Percentiles rank a stretch among this genome's conserved stretches.
Evolutionary conservation across 768 basidiomycete genomes (phyloP).

Genomic region (Mycena amicta): DNA sequence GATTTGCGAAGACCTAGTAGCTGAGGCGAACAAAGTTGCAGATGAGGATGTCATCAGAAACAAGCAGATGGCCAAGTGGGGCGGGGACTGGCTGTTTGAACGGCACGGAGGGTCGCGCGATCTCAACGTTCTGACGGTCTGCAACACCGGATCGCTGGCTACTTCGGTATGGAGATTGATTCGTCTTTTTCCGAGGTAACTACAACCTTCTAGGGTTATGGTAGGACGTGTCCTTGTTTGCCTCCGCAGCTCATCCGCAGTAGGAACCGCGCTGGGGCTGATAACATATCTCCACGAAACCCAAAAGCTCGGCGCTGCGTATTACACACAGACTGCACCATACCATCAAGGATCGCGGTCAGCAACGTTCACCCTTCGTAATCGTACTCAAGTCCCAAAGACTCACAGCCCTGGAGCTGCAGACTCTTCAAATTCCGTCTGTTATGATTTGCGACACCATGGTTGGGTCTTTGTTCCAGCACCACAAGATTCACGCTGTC

Average conservation of each 20-base stretch:
- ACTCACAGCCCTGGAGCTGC: constrained; percentile 87
- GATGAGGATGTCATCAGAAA: constrained; percentile 89
- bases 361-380: constrained; percentile 10
- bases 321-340: constrained; percentile 92
- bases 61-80: constrained; percentile 79
- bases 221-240: constrained; percentile 29
- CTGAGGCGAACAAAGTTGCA: constrained; percentile 74
- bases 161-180: constrained; percentile 67
- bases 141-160: constrained; percentile 96
- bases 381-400: no score
- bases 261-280: constrained; percentile 79
- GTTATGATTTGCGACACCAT: constrained; percentile 98
- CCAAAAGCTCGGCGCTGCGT: constrained; percentile 76
- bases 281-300: constrained; percentile 88
- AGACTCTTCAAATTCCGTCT: constrained; percentile 80
- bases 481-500: constrained; percentile 80
- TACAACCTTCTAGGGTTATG: constrained; percentile 64
- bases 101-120: constrained; percentile 37
- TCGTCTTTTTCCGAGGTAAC: neutral
- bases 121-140: constrained; percentile 88
- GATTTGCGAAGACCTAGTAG: constrained; percentile 62
- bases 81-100: constrained; percentile 81
- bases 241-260: neutral
- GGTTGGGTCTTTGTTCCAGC: constrained; percentile 94
- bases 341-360: constrained; percentile 91